Evolutionary conservation across 768 basidiomycete species (phyloP).

Genomic region (Mycena chlorophos): DNA sequence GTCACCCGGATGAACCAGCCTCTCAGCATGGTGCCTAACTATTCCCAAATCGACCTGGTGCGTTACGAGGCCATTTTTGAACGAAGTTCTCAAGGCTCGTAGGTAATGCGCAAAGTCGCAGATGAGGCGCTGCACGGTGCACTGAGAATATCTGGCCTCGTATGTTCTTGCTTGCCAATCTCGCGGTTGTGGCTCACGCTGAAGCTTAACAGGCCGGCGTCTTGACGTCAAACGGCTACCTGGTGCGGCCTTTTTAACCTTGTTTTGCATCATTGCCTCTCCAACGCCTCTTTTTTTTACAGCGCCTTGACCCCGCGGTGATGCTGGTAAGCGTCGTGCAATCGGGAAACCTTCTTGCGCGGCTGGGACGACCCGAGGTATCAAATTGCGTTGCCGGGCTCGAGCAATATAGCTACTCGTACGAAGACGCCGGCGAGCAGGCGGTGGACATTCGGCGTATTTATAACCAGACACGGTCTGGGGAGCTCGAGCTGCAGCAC

Average conservation of each 20-base stretch:
- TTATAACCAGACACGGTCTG: conserved; percentile 43
- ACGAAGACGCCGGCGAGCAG: conserved; percentile 81
- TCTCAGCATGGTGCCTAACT: conserved; percentile 36
- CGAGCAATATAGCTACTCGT: conserved; percentile 85
- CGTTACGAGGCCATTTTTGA: neutral
- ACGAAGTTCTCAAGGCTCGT: neutral
- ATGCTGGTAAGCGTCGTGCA: conserved; percentile 87
- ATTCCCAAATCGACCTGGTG: conserved; percentile 54
- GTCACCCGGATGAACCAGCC: conserved; percentile 36
- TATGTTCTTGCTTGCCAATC: conserved; percentile 35
- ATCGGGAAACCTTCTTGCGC: conserved; percentile 79
- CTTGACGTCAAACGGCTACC: conserved; percentile 82
- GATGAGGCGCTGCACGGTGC: conserved; percentile 87
- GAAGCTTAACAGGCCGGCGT: conserved; percentile 62
- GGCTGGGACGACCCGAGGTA: conserved; percentile 81
- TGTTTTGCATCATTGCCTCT: neutral
- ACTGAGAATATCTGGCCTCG: conserved; percentile 84
- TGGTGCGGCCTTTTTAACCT: conserved; percentile 53
- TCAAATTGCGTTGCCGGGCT: conserved; percentile 81
- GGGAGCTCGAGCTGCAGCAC: conserved; percentile 48
- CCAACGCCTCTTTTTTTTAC: conserved; percentile 11
- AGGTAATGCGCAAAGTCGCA: conserved; percentile 62
- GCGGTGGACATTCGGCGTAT: conserved; percentile 66
- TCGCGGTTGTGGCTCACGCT: neutral
- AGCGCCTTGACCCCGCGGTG: conserved; percentile 84